phyloP scores from a whole-genome alignment of 2,329 filamentous ascomycete genomes.

The Harringtonia aguacate region DNA sequence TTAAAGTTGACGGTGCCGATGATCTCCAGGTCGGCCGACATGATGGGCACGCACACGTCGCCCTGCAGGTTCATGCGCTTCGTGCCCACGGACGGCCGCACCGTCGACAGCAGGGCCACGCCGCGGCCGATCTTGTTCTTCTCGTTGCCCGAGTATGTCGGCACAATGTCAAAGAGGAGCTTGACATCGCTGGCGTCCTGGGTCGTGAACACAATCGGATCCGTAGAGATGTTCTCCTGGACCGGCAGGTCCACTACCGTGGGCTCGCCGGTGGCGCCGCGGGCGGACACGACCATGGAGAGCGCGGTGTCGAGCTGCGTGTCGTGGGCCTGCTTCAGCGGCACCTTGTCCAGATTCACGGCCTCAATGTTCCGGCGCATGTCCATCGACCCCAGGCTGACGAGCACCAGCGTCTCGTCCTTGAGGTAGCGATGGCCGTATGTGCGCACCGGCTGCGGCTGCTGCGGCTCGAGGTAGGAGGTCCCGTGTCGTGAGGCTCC shows the following conservation, averaged over 20 bases:
- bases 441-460: constrained; percentile 69
- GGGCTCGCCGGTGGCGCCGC: constrained; percentile 74
- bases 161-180: constrained; percentile 86
- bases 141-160: constrained; percentile 84
- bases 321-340: constrained; percentile 75
- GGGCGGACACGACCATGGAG: constrained; percentile 81
- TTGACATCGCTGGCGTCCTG: constrained; percentile 71
- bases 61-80: constrained; percentile 89
- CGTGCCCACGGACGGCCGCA: constrained; percentile 72
- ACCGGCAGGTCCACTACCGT: constrained; percentile 87
- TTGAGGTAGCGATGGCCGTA: constrained; percentile 94
- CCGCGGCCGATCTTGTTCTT: constrained; percentile 83
- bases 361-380: constrained; percentile 70
- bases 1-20: constrained; percentile 97
- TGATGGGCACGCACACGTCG: constrained; percentile 83
- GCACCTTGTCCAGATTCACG: constrained; percentile 80
- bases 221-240: constrained; percentile 86
- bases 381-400: constrained; percentile 92
- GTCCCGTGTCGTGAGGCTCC: constrained; percentile 36
- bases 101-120: constrained; percentile 76
- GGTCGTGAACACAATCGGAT: constrained; percentile 84
- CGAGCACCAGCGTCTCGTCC: constrained; percentile 78
- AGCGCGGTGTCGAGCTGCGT: constrained; percentile 92
- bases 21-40: constrained; percentile 75
- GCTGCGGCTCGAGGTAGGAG: background rate